Evolutionary conservation across 148 eudicot genomes (phyloP), one percentile per base, ranked within the genome.

Genomic region (Camellia japonica): DNA sequence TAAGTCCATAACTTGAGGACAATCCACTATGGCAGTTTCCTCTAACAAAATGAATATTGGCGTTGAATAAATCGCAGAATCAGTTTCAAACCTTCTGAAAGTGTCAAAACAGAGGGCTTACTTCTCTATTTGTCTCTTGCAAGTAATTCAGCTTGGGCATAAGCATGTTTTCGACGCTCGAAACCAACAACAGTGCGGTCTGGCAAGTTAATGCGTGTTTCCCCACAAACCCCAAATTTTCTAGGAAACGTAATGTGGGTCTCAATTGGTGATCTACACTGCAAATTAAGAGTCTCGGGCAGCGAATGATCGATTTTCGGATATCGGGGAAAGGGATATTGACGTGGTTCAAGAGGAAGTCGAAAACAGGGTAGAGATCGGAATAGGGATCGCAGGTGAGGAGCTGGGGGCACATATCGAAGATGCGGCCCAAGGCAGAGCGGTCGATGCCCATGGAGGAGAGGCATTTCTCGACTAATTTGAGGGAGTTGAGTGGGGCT

Each of bases 361-460:
- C 93, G 67, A 91, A 85, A 1, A 92, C 67, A 0, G 97, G 95
- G 80, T 90, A 91, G 66, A 96, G 86, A 58, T 89, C 83, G 19
- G 68, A 13, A 81, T 91, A 86, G 2, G 99, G 97, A 7, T 92
- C 90, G 74, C 80, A 79, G 55, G 97, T 87, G 66, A 96, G 91
- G n/a, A 96, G 93, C 76, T 83, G 83, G 0, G 99, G 99, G 65
- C 77, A 74, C 94, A 92, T 92, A 66, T 92, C 97, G 79, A 93
- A 81, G 60, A 96, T 89, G 4, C 98, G 93, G 44, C 97, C 93
- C 12, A 89, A 66, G 42, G 90, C 86, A 61, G 88, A 69, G 20
- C 84, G 90, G 3, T 84, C 84, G 54, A 96, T 60, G 16, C 91
- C 93, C 86, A 96, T 88, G 1, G 95, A 90, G 3, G 68, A 74